A percentile compares a stretch with the other conserved stretches of the same genome.
phyloP scores from a whole-genome alignment of 2,329 filamentous ascomycete genomes.

The Penicillium decumbens region DNA sequence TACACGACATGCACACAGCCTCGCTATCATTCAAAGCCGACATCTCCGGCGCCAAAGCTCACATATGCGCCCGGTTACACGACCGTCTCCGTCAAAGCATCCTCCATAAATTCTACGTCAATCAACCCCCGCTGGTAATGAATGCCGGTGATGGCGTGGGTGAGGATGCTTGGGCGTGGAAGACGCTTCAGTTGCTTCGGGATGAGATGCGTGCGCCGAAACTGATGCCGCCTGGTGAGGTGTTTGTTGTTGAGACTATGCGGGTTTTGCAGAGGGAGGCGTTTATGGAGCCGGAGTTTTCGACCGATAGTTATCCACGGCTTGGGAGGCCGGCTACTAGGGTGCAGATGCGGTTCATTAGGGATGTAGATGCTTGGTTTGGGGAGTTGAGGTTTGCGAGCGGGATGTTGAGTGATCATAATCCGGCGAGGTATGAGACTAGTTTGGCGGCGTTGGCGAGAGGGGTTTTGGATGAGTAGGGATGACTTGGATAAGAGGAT shows the following conservation, averaged over 20 bases:
- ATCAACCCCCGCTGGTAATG: slow-evolving; percentile 42
- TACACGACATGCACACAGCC: slow-evolving; percentile 70
- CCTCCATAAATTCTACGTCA: slow-evolving; percentile 57
- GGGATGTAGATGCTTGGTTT: slow-evolving; percentile 66
- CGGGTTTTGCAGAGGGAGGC: slow-evolving; percentile 64
- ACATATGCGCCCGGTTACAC: slow-evolving; percentile 64
- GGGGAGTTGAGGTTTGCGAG: slow-evolving; percentile 66
- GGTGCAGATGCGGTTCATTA: slow-evolving; percentile 65
- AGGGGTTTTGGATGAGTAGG: slow-evolving; percentile 42
- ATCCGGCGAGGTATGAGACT: slow-evolving; percentile 67
- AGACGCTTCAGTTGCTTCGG: slow-evolving; percentile 61
- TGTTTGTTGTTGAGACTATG: slow-evolving; percentile 67
- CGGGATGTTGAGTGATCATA: slow-evolving; percentile 72
- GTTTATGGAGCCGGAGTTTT: slow-evolving; percentile 46
- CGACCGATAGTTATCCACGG: slow-evolving; percentile 39
- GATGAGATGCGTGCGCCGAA: slow-evolving; percentile 65
- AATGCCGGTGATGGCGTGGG: slow-evolving; percentile 50
- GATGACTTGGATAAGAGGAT: neutral
- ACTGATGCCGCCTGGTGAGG: slow-evolving; percentile 69
- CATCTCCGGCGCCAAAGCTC: slow-evolving; percentile 60
- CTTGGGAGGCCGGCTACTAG: slow-evolving; percentile 64
- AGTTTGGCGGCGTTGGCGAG: slow-evolving; percentile 58
- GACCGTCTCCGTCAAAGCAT: slow-evolving; percentile 60
- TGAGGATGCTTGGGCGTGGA: slow-evolving; percentile 65
- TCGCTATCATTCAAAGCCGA: slow-evolving; percentile 70